A percentile compares a stretch with the other conserved stretches of the same genome.
phyloP scores from a whole-genome alignment of 306 rosid species.

The Geum urbanum region DNA sequence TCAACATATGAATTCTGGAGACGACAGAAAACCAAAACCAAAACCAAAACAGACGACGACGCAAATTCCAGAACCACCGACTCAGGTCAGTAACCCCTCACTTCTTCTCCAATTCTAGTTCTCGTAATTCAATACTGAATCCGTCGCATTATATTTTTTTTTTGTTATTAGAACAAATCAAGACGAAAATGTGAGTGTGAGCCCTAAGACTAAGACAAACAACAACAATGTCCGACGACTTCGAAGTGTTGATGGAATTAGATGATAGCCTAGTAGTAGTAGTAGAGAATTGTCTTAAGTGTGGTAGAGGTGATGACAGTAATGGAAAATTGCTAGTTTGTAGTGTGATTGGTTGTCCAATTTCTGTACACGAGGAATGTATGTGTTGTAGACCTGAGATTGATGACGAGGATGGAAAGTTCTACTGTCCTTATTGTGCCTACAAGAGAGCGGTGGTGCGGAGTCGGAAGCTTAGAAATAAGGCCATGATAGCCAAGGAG shows the following conservation, averaged over 20 bases:
- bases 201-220: not conserved
- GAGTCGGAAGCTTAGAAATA: conserved; percentile 32
- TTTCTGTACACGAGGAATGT: conserved; percentile 53
- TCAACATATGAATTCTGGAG: not conserved
- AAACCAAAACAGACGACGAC: too few species aligned
- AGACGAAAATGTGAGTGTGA: not conserved
- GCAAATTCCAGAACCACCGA: not conserved
- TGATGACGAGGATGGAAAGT: conserved; percentile 54
- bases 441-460: conserved; percentile 34
- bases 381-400: conserved; percentile 45
- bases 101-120: too few species aligned
- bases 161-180: not conserved
- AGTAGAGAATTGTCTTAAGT: conserved; percentile 37
- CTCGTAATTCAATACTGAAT: not conserved
- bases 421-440: conserved; percentile 62
- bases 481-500: conserved; percentile 37
- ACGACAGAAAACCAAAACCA: not conserved
- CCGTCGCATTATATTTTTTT: not conserved
- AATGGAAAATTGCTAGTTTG: conserved; percentile 43
- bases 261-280: conserved; percentile 16
- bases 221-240: not conserved
- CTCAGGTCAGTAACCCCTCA: conserved; percentile 16
- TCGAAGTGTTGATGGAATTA: not conserved
- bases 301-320: conserved; percentile 29
- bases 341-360: conserved; percentile 46